Conservation (phyloP, 116 monocot species). For the Trichopus zeylanicus region DNA sequence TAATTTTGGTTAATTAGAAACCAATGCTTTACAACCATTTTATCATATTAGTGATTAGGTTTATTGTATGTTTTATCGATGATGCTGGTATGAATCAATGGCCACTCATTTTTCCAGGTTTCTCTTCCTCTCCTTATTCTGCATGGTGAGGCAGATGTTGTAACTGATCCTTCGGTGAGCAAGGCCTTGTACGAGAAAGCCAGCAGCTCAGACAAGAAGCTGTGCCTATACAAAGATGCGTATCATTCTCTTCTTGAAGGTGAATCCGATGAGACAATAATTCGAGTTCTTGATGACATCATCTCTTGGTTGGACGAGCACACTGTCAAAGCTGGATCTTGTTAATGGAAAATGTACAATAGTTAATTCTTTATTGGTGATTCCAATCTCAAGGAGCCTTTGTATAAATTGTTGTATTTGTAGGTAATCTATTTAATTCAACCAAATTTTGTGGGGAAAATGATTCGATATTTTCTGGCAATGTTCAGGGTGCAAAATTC, state of each 20-base stretch:
- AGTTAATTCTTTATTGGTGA: no score
- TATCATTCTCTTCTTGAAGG: constrained; percentile 88
- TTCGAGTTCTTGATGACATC: constrained; percentile 63
- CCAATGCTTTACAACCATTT: no score
- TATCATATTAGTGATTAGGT: no score
- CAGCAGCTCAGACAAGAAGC: constrained; percentile 56
- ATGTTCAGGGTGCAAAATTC: no score
- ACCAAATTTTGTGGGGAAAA: no score
- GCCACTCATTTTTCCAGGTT: constrained; percentile 28
- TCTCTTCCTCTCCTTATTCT: constrained; percentile 80
- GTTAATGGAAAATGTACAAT: no score
- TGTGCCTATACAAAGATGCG: constrained; percentile 56
- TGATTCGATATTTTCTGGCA: no score
- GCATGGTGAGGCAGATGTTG: constrained; percentile 77
- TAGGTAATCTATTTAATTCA: no score
- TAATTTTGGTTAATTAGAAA: no score
- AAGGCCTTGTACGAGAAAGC: constrained; percentile 81
- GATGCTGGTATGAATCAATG: not conserved
- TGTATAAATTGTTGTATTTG: no score
- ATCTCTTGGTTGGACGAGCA: constrained; percentile 62
- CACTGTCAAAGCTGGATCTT: constrained; percentile 2
- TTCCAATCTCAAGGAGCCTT: no score
- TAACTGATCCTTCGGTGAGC: constrained; percentile 86
- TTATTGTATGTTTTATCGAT: no score
- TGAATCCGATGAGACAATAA: constrained; percentile 77